Evolutionary conservation across 2,329 filamentous ascomycete genomes (phyloP), one percentile per base, ranked within the genome.

Genomic region (Botrytis sinoallii): DNA sequence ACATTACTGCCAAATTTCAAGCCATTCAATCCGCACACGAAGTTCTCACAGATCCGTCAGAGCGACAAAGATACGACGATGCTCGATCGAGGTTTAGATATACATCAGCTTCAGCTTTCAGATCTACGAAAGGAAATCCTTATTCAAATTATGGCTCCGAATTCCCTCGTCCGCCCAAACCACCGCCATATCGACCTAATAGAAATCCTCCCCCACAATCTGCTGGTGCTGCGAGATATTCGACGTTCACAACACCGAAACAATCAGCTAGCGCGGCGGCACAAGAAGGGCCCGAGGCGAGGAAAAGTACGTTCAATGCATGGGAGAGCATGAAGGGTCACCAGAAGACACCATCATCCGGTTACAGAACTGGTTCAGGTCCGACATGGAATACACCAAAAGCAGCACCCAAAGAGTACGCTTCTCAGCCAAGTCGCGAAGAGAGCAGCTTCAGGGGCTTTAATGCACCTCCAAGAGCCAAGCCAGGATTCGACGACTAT

Each of bases 21-120:
- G 87, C 87, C 63, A 92, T 93, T 61, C 90, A 92, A 82, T 88
- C 90, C 14, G 91, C 91, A 52, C 88, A 92, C 77, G 91, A 93
- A 80, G 85, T 93, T 69, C 84, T 93, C 64, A 87, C 85, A 76
- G 81, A 82, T 72, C 67, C 78, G 12, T 52, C 68, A 60, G 79
- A 82, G 73, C 75, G 78, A 67, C 77, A 79, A 14, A 82, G 77
- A 75, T 82, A 82, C 71, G 81, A 82, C 77, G 71, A 76, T 16
- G 77, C 77, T 42, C 76, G 81, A 67, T 71, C 70, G 4, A 76
- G 80, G 71, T 72, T 67, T 16, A 76, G 76, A 71, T 79, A 75
- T 69, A 71, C 64, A 46, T 71, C 74, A 66, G 64, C 73, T 32
- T 78, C 76, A 69, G 59, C 73, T 73, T 75, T 72, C 44, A 73